A percentile compares a stretch with the other conserved stretches of the same genome.
phyloP scores from a whole-genome alignment of 2,329 filamentous ascomycete species.

The Fusarium falciforme region DNA sequence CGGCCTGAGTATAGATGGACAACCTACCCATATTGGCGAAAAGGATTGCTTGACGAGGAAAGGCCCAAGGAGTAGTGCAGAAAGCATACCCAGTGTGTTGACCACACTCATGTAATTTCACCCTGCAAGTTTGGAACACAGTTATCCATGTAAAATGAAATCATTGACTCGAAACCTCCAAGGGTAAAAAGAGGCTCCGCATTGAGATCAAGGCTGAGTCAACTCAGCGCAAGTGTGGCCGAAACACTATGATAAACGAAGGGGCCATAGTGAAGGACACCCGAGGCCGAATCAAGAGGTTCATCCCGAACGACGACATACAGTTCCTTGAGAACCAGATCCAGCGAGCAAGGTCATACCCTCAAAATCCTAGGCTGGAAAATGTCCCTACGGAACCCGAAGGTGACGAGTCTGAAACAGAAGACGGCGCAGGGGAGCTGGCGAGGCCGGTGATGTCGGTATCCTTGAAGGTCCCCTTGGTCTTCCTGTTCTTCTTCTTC shows the following conservation, averaged over 20 bases:
- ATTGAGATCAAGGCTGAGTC: background rate
- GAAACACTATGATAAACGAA: no score
- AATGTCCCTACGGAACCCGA: no score
- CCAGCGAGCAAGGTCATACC: no score
- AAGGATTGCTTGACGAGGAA: background rate
- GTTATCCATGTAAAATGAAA: background rate
- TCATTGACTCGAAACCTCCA: background rate
- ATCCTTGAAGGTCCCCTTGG: background rate
- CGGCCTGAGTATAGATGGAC: background rate
- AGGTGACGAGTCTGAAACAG: background rate
- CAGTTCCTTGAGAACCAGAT: no score
- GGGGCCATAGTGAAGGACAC: no score
- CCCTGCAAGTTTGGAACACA: background rate
- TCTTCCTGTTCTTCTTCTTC: background rate
- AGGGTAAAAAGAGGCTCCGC: background rate
- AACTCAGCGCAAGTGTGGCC: background rate
- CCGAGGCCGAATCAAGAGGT: no score
- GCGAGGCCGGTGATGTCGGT: background rate
- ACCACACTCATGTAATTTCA: background rate
- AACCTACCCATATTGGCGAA: background rate
- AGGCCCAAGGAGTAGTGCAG: background rate
- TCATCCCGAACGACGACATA: no score
- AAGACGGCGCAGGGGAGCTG: background rate
- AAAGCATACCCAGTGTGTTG: background rate
- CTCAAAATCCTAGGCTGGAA: no score